phyloP scores from a whole-genome alignment of 176 grass and related monocot species.

The Musa troglodytarum region DNA sequence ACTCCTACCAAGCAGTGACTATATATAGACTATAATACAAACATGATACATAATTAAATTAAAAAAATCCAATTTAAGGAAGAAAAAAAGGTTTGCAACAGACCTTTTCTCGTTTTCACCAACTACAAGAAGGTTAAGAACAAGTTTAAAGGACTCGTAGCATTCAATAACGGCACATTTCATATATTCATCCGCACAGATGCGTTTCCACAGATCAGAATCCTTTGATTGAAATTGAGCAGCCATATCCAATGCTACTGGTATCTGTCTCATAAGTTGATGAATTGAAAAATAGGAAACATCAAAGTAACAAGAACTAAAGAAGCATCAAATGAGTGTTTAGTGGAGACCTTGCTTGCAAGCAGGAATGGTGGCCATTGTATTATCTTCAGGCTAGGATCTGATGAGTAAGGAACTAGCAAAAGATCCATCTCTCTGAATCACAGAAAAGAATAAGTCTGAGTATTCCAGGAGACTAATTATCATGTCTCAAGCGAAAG shows the following conservation, averaged over 20 bases:
- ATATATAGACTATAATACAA: background rate
- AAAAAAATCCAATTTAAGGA: background rate
- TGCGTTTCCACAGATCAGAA: slow-evolving; percentile 68
- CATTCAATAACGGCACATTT: slow-evolving; percentile 75
- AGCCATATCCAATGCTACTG: slow-evolving; percentile 85
- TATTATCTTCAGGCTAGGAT: slow-evolving; percentile 64
- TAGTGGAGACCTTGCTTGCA: slow-evolving; percentile 63
- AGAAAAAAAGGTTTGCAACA: slow-evolving; percentile 1
- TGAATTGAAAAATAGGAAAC: slow-evolving; percentile 9
- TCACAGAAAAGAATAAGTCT: background rate
- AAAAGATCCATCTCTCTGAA: slow-evolving; percentile 79
- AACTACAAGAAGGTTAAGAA: slow-evolving; percentile 77
- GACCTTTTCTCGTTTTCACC: slow-evolving; percentile 96
- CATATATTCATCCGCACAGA: slow-evolving; percentile 65
- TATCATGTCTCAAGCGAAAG: too few species aligned
- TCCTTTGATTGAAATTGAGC: slow-evolving; percentile 71
- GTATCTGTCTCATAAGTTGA: slow-evolving; percentile 43
- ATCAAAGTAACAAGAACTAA: slow-evolving; percentile 7
- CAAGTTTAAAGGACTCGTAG: slow-evolving; percentile 69
- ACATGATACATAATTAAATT: background rate
- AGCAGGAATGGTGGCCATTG: slow-evolving; percentile 97
- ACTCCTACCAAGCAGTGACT: background rate
- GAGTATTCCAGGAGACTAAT: too few species aligned
- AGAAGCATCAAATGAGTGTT: background rate
- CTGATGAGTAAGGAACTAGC: slow-evolving; percentile 85